phyloP scores from a whole-genome alignment of 139 green algal genomes.

The Chlamydomonas applanata region DNA sequence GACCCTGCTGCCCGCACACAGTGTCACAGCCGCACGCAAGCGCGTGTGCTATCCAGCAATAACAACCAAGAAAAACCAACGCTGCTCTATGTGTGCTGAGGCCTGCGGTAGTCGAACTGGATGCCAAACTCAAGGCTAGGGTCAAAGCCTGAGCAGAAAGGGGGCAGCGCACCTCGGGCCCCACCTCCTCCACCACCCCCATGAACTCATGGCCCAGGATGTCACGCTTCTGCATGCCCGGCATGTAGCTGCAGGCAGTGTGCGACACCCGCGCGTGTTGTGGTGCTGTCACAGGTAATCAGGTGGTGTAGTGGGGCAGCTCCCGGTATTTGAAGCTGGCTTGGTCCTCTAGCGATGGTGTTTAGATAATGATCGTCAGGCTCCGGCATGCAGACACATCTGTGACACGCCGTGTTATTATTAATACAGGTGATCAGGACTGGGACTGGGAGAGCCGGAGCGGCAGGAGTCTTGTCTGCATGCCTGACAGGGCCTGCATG shows the following conservation, averaged over 20 bases:
- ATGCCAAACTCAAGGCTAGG: not conserved
- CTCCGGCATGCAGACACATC: too few relatives aligned
- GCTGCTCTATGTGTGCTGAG: not conserved
- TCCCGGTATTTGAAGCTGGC: too few relatives aligned
- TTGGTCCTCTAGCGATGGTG: too few relatives aligned
- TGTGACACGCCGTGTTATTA: too few relatives aligned
- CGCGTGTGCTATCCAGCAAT: too few relatives aligned
- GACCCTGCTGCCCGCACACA: too few relatives aligned
- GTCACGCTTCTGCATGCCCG: conserved; percentile 61
- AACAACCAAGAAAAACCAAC: not conserved
- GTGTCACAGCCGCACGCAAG: too few relatives aligned
- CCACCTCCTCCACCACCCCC: conserved; percentile 55
- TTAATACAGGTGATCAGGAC: not conserved
- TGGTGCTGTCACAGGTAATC: too few relatives aligned
- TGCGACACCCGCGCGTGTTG: not conserved
- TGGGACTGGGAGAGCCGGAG: not conserved
- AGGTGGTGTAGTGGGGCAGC: too few relatives aligned
- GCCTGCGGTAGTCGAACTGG: not conserved
- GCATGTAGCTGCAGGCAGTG: conserved; percentile 7
- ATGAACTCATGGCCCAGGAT: conserved; percentile 79
- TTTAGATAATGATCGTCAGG: too few relatives aligned
- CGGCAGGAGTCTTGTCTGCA: not conserved
- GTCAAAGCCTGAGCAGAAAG: conserved; percentile 9
- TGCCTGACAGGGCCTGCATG: not conserved
- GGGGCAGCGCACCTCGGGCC: conserved; percentile 19